phyloP scores from a whole-genome alignment of 768 basidiomycete genomes.

The Leccinum aurantiacum region DNA sequence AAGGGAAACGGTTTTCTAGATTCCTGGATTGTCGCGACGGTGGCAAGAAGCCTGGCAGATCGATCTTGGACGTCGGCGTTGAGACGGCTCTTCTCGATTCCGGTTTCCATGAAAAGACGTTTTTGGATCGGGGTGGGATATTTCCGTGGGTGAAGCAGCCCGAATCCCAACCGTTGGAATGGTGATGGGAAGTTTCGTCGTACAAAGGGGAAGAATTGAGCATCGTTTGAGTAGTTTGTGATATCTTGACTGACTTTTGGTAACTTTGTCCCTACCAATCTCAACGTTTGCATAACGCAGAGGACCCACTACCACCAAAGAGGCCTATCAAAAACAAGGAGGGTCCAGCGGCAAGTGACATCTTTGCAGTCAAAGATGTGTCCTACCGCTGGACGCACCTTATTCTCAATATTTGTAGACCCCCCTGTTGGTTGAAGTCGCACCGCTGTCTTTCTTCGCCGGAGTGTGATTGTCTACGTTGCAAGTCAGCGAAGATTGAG shows the following conservation, averaged over 20 bases:
- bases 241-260: too few relatives aligned
- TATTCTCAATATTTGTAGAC: conserved; percentile 2
- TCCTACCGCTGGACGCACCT: conserved; percentile 27
- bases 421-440: neutral
- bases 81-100: conserved; percentile 19
- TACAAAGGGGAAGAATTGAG: neutral
- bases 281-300: neutral
- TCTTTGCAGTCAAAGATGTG: conserved; percentile 9
- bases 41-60: conserved; percentile 26
- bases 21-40: conserved; percentile 35
- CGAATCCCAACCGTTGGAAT: conserved; percentile 1
- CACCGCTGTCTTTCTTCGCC: neutral
- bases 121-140: conserved; percentile 11
- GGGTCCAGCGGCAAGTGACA: conserved; percentile 21
- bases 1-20: conserved; percentile 11
- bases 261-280: neutral
- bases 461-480: neutral
- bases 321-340: conserved; percentile 10
- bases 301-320: neutral
- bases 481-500: neutral
- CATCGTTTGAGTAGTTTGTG: too few relatives aligned
- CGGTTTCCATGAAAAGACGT: conserved; percentile 12
- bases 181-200: conserved; percentile 3
- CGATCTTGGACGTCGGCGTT: conserved; percentile 15
- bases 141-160: conserved; percentile 8